Conservation (phyloP, 163 green algal genomes). For the Chloromonas sp. region DNA sequence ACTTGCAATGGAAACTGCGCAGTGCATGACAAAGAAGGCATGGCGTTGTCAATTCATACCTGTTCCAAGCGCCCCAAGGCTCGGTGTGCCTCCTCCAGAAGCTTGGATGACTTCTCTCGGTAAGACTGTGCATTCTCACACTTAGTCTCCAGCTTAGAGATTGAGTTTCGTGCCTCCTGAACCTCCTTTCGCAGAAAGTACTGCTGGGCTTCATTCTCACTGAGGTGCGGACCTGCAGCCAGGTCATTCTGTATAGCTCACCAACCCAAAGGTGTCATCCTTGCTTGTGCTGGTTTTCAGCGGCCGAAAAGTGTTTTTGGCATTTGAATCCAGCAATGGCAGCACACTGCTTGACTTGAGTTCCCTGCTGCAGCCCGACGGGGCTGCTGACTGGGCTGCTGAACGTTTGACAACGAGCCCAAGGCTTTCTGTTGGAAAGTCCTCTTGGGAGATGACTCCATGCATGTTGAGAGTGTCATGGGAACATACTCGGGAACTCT, state of each 20-base stretch:
- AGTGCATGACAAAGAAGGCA: too few species aligned
- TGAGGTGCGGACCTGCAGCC: not conserved
- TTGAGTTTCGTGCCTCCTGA: not conserved
- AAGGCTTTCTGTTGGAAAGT: too few species aligned
- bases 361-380: too few species aligned
- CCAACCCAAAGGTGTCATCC: not conserved
- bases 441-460: too few species aligned
- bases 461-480: too few species aligned
- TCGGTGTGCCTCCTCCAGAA: conserved; percentile 28
- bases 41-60: conserved; percentile 3
- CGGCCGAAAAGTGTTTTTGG: too few species aligned
- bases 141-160: not conserved
- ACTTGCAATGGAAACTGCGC: too few species aligned
- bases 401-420: too few species aligned
- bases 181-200: not conserved
- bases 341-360: too few species aligned
- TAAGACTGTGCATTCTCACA: conserved; percentile 15
- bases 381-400: too few species aligned
- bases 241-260: not conserved
- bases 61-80: conserved; percentile 25
- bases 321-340: too few species aligned
- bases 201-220: not conserved
- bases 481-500: too few species aligned
- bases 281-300: not conserved
- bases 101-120: conserved; percentile 18